Conservation (phyloP, 2,329 filamentous ascomycete genomes). For the Pseudonectria buxi region DNA sequence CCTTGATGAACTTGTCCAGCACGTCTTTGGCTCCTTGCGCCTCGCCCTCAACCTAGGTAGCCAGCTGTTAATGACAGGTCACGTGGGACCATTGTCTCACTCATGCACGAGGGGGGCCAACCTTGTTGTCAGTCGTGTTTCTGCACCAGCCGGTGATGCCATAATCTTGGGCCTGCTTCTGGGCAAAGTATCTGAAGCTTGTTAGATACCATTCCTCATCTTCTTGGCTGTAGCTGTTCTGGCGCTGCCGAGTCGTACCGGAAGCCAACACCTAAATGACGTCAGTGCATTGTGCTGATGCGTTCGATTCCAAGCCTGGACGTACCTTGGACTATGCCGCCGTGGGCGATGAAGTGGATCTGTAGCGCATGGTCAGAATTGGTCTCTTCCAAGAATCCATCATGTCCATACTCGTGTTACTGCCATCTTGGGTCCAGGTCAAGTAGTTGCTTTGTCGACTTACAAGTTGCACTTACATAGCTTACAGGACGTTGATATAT, state of each 20-base stretch:
- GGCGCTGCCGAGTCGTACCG: too few species aligned
- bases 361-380: constrained; percentile 21
- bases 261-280: constrained; percentile 46
- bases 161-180: constrained; percentile 42
- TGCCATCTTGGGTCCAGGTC: constrained; percentile 18
- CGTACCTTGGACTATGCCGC: constrained; percentile 60
- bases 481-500: not conserved
- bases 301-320: not conserved
- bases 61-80: constrained; percentile 5
- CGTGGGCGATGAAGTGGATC: constrained; percentile 60
- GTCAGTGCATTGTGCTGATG: constrained; percentile 17
- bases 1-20: constrained; percentile 64
- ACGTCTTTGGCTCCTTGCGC: constrained; percentile 66
- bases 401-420: constrained; percentile 27
- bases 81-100: not conserved
- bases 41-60: constrained; percentile 84
- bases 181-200: constrained; percentile 44
- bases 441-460: not conserved
- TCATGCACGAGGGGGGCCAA: constrained; percentile 12
- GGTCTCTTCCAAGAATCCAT: not conserved
- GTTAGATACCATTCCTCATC: constrained; percentile 4
- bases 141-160: constrained; percentile 55
- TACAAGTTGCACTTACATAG: not conserved
- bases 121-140: constrained; percentile 52
- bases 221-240: not conserved